Base-by-base conservation (phyloP, 108 stramenopile genomes). In the Skeletonema costatum region DNA sequence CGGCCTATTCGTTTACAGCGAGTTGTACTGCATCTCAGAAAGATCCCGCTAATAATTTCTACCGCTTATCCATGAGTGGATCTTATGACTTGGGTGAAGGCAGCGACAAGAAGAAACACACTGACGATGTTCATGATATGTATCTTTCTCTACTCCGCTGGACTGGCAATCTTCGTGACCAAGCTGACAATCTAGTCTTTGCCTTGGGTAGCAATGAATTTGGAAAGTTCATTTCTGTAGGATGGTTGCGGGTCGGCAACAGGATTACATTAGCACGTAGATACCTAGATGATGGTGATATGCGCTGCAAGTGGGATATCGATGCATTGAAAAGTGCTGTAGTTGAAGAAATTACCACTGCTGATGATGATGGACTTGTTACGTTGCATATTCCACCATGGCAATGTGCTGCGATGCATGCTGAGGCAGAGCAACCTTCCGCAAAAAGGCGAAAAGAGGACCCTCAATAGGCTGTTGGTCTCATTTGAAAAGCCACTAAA, bases 181-280 rank as follows among this genome's bases (percentile, higher is more conserved):
- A 88, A 67, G 68, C 73, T 25, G 61, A 81, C 21, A 87, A 78
- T 50, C 51, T 88, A 7, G 71, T 86, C 17, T 84, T 87, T 56
- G 89, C 87, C 46, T 61, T 74, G 29, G 89, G 89, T 1, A 69
- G 72, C 1, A 87, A 90, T 66, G 82, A 82, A 48, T 84, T 78
- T 70, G 89, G 87, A 25, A 42, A 64, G 16, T 90, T 90, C 51
- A 71, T 88, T 14, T 85, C 84, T 17, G 87, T 77, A 5, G 89
- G 89, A 31, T 90, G 86, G 84, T 68, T 87, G 56, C 68, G 87
- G 10, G 86, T 87, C 25, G 89, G 89, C 11, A 87, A 86, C 65
- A 80, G 89, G 16, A 64, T 87, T 7, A 88, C 89, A 1, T 53
- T 90, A 50, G 89, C 77, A 14, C 82, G 89, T 35, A 80, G 89